Percentiles rank a stretch among this genome's conserved stretches.
Conservation (phyloP, 345 rosid species). For the Brassica carinata region DNA sequence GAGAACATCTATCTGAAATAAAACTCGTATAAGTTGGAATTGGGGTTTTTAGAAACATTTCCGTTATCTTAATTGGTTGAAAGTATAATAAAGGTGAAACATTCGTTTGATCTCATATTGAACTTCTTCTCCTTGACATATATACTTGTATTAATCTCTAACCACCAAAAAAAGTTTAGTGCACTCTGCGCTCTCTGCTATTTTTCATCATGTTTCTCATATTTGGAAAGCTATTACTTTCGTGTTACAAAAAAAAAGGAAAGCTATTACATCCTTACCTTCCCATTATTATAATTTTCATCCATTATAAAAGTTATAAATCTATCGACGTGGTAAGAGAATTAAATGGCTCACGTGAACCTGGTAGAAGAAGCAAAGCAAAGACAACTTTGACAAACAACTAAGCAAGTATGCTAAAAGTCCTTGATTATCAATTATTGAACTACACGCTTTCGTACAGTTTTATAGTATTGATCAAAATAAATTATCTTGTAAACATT, state of each 20-base stretch:
- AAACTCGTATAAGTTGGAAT: background rate
- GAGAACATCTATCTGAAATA: background rate
- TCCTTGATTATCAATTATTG: conserved; percentile 35
- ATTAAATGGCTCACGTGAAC: conserved; percentile 41
- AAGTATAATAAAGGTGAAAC: background rate
- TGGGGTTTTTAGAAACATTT: background rate
- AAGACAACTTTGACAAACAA: conserved; percentile 41
- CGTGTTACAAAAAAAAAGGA: background rate
- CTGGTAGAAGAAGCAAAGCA: conserved; percentile 40
- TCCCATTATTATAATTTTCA: background rate
- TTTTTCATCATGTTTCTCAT: background rate
- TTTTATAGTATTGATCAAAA: background rate
- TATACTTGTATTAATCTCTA: conserved; percentile 24
- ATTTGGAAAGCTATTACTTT: conserved; percentile 17
- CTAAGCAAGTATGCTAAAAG: conserved; percentile 37
- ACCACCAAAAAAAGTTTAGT: conserved; percentile 8
- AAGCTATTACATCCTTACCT: conserved; percentile 6
- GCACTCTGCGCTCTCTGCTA: conserved; percentile 9
- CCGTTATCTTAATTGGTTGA: background rate
- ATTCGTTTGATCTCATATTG: background rate
- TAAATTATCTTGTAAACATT: background rate
- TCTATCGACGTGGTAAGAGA: conserved; percentile 27
- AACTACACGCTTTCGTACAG: conserved; percentile 32
- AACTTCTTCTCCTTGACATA: conserved; percentile 33
- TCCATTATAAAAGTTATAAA: conserved; percentile 26